Evolutionary conservation across 2,329 filamentous ascomycete genomes (phyloP).

Genomic region (Myriosclerotinia scirpicola): DNA sequence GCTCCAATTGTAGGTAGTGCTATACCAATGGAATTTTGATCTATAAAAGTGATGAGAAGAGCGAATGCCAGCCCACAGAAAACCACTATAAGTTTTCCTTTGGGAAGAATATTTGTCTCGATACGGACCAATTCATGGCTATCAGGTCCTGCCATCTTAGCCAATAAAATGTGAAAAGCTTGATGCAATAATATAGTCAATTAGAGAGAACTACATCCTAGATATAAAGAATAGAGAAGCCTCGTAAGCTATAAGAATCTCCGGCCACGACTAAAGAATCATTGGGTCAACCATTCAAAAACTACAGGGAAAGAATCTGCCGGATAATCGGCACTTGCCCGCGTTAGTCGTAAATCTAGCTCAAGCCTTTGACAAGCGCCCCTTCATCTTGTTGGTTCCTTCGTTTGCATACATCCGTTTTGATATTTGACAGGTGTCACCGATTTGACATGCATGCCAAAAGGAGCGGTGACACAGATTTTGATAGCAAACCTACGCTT

Average conservation of each 20-base stretch:
- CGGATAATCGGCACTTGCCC: constrained; percentile 19
- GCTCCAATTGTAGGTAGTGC: constrained; percentile 53
- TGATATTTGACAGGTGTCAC: constrained; percentile 13
- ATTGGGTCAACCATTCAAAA: constrained; percentile 6
- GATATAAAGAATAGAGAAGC: not conserved
- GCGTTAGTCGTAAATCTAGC: constrained; percentile 2
- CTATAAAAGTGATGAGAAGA: constrained; percentile 53
- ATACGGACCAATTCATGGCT: constrained; percentile 40
- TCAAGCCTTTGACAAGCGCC: constrained; percentile 1
- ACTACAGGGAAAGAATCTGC: not conserved
- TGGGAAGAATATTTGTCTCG: constrained; percentile 58
- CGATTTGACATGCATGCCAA: not conserved
- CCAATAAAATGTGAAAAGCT: not conserved
- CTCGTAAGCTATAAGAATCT: constrained; percentile 1
- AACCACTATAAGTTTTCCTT: constrained; percentile 50
- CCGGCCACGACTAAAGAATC: constrained; percentile 10
- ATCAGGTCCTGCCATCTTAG: constrained; percentile 26
- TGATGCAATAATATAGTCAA: not conserved
- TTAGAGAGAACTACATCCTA: not conserved
- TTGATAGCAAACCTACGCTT: not conserved
- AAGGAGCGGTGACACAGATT: not conserved
- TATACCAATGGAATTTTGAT: constrained; percentile 43
- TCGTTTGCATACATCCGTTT: constrained; percentile 4
- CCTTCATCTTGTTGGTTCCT: constrained; percentile 3
- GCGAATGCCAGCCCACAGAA: constrained; percentile 53